phyloP scores from a whole-genome alignment of 768 basidiomycete genomes.

The Amanita pallidorosea region DNA sequence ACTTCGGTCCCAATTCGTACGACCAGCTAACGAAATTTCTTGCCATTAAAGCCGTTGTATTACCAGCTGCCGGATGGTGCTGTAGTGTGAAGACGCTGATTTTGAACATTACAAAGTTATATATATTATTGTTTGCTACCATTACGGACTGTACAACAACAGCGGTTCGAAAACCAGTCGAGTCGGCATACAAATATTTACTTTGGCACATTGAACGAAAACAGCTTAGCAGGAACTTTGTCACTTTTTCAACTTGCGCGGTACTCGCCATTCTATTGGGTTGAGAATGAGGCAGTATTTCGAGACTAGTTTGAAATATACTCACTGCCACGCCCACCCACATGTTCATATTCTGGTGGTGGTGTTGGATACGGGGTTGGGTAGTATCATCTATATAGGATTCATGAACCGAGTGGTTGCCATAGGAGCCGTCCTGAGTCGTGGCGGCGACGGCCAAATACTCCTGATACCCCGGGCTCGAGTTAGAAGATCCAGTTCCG shows the following conservation, averaged over 20 bases:
- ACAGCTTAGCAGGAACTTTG: not conserved
- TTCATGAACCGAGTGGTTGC: constrained; percentile 46
- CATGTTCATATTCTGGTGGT: constrained; percentile 11
- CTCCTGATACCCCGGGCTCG: constrained; percentile 28
- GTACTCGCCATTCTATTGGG: not conserved
- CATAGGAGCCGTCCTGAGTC: constrained; percentile 43
- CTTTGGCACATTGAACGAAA: not conserved
- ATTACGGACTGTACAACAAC: not conserved
- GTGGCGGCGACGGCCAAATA: constrained; percentile 50
- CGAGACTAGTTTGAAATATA: not conserved
- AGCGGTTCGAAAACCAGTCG: not conserved
- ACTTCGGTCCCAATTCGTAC: not conserved
- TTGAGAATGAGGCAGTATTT: not conserved
- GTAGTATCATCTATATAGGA: constrained; percentile 9
- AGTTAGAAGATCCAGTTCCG: constrained; percentile 9
- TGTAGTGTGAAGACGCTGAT: constrained; percentile 12
- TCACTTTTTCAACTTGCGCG: not conserved
- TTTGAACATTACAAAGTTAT: not conserved
- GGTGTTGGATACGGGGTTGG: not conserved
- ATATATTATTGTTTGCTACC: not conserved
- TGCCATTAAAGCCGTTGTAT: constrained; percentile 23
- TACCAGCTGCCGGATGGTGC: constrained; percentile 27
- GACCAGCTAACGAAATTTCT: not conserved
- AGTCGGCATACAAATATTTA: not conserved
- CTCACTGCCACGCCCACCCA: constrained; percentile 38